Evolutionary conservation across 2,329 filamentous ascomycete species (phyloP).

Genomic region (Phialophora tarda): DNA sequence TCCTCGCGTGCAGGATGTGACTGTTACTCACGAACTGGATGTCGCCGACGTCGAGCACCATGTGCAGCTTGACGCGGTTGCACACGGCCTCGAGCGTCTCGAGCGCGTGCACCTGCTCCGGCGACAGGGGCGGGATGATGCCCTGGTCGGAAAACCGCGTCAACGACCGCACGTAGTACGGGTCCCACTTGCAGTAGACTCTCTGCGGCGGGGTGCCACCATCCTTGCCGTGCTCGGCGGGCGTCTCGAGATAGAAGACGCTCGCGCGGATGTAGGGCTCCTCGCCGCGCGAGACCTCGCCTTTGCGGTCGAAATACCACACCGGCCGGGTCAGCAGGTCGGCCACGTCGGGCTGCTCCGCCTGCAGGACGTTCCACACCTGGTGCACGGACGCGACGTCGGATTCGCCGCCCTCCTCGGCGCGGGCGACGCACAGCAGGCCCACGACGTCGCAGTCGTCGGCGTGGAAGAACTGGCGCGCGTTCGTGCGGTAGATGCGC

Average conservation of each 20-base stretch:
- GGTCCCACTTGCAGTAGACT: constrained; percentile 86
- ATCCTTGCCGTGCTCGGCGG: constrained; percentile 49
- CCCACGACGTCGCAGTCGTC: constrained; percentile 85
- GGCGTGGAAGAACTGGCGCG: constrained; percentile 82
- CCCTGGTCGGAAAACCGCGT: constrained; percentile 74
- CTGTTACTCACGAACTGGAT: constrained; percentile 85
- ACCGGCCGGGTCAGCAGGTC: constrained; percentile 75
- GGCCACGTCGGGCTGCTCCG: constrained; percentile 76
- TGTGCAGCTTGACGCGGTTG: constrained; percentile 74
- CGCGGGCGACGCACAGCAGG: constrained; percentile 77
- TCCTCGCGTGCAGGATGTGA: constrained; percentile 80
- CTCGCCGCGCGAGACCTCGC: constrained; percentile 75
- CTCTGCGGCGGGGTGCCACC: constrained; percentile 45
- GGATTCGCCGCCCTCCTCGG: constrained; percentile 81
- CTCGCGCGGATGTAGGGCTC: constrained; percentile 74
- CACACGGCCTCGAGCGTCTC: constrained; percentile 77
- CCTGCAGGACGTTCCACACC: constrained; percentile 80
- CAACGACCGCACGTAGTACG: constrained; percentile 82
- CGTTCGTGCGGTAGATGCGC: constrained; percentile 87
- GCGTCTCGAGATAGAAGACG: constrained; percentile 74
- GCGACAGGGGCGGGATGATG: constrained; percentile 72
- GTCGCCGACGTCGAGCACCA: constrained; percentile 84
- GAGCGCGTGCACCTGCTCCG: constrained; percentile 71
- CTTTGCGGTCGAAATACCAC: constrained; percentile 94
- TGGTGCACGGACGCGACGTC: constrained; percentile 79